Evolutionary conservation across 306 rosid species (phyloP), one percentile per base, ranked within the genome.

Genomic region (Malus orientalis): DNA sequence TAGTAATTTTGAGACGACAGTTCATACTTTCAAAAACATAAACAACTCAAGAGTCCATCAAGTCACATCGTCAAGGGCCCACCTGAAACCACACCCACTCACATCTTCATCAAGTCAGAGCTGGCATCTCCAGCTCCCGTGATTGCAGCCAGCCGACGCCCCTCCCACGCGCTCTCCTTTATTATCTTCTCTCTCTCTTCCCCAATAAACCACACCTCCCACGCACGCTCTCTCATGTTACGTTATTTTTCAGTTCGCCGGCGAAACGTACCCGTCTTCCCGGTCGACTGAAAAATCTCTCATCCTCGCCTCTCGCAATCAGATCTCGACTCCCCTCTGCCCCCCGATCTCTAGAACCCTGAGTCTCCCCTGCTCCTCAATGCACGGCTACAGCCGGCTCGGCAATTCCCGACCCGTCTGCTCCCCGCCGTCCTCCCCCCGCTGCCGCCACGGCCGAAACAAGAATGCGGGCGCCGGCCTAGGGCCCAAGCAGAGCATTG

Each of bases 391-490:
- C 77, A 89, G 93, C 80, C 88, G 96, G 67, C 85, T 90, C 9
- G 87, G 93, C 58, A 82, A 85, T 40, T 80, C 86, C 1, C 82
- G 88, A 33, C 70, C 78, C 79, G 44, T 68, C 16, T 58, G 55
- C 70, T 88, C 97, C 53, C 96, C 96, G 71, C 97, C 92, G 66
- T 65, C 93, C 27, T 91, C 97, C 13, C 97, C 97, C 7, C 84
- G 91, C 32, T 81, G 81, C 75, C 96, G 95, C 44, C 88, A 89
- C 54, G 86, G 90, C 25, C 87, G 97, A 72, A 74, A 82, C 74
- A 90, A 89, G 85, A 80, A 76, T 67, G 32, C 40, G 54, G 22
- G 71, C 71, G 66, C 73, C 76, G 62, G 81, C 44, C 40, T 65
- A 67, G 85, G 62, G 62, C 67, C 83, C 25, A 73, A 61, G 32